Base-by-base conservation (phyloP, 2,329 filamentous ascomycete species). In the Curvularia hawaiiensis region DNA sequence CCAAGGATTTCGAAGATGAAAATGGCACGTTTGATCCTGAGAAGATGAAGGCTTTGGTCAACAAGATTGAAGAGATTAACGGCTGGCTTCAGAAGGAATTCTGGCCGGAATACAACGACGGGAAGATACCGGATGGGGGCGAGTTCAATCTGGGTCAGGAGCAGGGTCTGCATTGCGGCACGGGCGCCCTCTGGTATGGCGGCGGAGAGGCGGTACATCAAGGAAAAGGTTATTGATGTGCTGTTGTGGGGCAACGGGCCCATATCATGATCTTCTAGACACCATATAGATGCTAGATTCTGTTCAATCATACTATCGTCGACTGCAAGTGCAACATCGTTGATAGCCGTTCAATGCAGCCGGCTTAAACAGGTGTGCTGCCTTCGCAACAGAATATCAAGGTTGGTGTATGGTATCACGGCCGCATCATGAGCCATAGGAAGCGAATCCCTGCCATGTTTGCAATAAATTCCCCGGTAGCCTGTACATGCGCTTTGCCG, bases 101-200 rank as follows among this genome's bases (percentile, higher is more conserved):
- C 50, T 96, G 92, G 91, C 84, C 86, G 20, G 75, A 75, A 49
- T 46, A 65, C 50, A 67, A 72, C 9, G 66, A 74, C 4, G 24
- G 77, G 71, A 46, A 78, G 73, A 78, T 82, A 54, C 76, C 75
- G 28, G 72, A 73, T 1, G 80, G 80, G 12, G 88, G 89, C 0
- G 90, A 95, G 70, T 97, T 94, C 92, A 79, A 90, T 24, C 87
- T 97, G n/a, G 93, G 94, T 0, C 86, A 96, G 67, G 92, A 94
- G 74, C 89, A 82, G 66, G 93, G 93, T 0, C 77, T 97, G 53
- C 90, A 94, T 69, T 87, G 86, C 57, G 85, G 91, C 44, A 85
- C 84, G 62, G 94, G 94, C 0, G 81, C 83, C 6, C 77, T 97
- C 44, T 98, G 93, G 92, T 73, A 69, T 78, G 94, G 80, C 3